Conservation (phyloP, 2,329 filamentous ascomycete species). For the Calonectria crousiana region DNA sequence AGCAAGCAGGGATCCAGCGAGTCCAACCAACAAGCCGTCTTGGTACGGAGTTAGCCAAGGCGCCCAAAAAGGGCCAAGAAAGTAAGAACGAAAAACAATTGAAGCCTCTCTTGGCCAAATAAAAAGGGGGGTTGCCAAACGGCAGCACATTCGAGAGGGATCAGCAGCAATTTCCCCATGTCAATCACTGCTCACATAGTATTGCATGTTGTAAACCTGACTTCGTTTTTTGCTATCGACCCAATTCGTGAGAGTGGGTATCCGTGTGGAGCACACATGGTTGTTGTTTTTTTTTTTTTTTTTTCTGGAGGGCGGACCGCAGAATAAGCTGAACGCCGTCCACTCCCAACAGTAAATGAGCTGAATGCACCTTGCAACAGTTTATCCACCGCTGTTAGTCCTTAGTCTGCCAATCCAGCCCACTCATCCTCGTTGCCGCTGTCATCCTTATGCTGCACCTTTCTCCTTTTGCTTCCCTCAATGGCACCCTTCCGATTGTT, state of each 20-base stretch:
- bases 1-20: constrained; percentile 20
- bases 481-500: constrained; percentile 75
- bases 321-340: neutral
- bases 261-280: neutral
- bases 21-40: constrained; percentile 15
- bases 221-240: neutral
- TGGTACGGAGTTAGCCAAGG: constrained; percentile 15
- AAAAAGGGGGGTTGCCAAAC: neutral
- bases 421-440: constrained; percentile 55
- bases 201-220: neutral
- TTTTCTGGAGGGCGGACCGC: neutral
- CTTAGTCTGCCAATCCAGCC: constrained; percentile 57
- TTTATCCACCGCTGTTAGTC: neutral
- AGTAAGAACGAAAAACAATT: constrained; percentile 1
- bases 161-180: constrained; percentile 5
- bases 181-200: constrained; percentile 7
- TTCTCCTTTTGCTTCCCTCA: constrained; percentile 69
- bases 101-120: neutral
- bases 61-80: constrained; percentile 9
- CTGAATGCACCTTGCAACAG: neutral
- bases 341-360: neutral
- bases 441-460: constrained; percentile 47
- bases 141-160: neutral
- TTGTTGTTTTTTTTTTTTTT: neutral
- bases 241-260: neutral